Base-by-base conservation (phyloP, 441 rosid genomes). In the Brassica hybrid region DNA sequence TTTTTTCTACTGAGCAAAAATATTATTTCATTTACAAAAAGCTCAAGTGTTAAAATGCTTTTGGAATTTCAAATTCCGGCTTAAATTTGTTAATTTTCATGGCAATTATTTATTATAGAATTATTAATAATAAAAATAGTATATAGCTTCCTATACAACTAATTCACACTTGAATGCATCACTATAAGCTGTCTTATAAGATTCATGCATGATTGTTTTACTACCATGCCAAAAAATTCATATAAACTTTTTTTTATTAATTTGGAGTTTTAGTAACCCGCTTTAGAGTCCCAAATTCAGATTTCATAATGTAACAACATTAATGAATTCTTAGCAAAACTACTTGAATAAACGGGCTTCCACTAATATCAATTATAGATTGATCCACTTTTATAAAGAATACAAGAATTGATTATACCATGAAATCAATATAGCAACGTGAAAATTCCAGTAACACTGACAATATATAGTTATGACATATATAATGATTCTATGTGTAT, bases 401-500 rank as follows among this genome's bases (percentile, higher is more conserved):
- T 43, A 1, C 75, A 38, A 41, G n/a, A 2, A 43, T 2, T 60
- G 27, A 12, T 13, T 18, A 19, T 21, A 19, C 23, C 3, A 54
- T 65, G 21, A 48, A 73, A 73, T 17, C 11, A 16, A 27, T n/a
- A n/a, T 52, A 56, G 13, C 3, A n/a, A 7, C 61, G 27, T 65
- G 19, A 57, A 48, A 52, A 27, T 17, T 54, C 66, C 17, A 43
- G 7, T 21, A 78, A 78, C 56, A 45, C 60, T 12, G 12, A 60
- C 19, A 54, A 54, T 16, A 60, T 8, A 50, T 30, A n/a, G n/a
- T n/a, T n/a, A n/a, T n/a, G 61, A 50, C 69, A 61, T 58, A 19
- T 25, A 68, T 65, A 71, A 69, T 56, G 75, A 73, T 79, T 79
- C 71, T 36, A 23, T 36, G 36, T 54, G 43, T 34, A 67, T 2